Conservation (phyloP, 2,329 filamentous ascomycete genomes). For the Trichoderma hamatum region DNA sequence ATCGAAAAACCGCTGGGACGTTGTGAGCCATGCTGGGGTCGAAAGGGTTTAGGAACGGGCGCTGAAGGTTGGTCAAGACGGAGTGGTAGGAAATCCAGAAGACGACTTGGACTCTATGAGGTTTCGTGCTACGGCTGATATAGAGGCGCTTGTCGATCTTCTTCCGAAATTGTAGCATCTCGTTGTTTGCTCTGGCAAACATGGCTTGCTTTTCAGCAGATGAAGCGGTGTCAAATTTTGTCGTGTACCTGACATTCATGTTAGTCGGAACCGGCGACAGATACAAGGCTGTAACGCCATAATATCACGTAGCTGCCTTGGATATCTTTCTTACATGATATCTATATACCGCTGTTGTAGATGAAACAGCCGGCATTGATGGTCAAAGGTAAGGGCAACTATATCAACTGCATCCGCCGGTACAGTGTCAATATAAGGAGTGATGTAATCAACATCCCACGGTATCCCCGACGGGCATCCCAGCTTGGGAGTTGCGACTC, state of each 20-base stretch:
- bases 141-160: slow-evolving; percentile 24
- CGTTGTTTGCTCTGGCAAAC: slow-evolving; percentile 15
- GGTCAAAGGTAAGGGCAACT: slow-evolving; percentile 12
- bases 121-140: slow-evolving; percentile 11
- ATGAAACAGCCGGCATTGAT: slow-evolving; percentile 12
- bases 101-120: slow-evolving; percentile 13
- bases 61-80: slow-evolving; percentile 17
- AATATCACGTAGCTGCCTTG: neutral
- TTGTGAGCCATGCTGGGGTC: neutral
- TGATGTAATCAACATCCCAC: slow-evolving; percentile 8
- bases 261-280: neutral
- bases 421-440: slow-evolving; percentile 18
- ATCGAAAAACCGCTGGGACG: slow-evolving; percentile 7
- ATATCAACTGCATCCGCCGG: slow-evolving; percentile 6
- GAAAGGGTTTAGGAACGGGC: slow-evolving; percentile 1
- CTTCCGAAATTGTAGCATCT: slow-evolving; percentile 7
- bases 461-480: slow-evolving; percentile 10
- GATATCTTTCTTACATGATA: neutral
- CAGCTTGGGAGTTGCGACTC: slow-evolving; percentile 12
- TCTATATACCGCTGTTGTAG: slow-evolving; percentile 15
- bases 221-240: neutral
- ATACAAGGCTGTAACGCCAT: neutral
- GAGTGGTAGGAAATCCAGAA: slow-evolving; percentile 26
- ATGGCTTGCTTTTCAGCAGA: slow-evolving; percentile 10
- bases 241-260: neutral